Evolutionary conservation across 108 stramenopile species (phyloP).

Genomic region (Skeletonema grethae): DNA sequence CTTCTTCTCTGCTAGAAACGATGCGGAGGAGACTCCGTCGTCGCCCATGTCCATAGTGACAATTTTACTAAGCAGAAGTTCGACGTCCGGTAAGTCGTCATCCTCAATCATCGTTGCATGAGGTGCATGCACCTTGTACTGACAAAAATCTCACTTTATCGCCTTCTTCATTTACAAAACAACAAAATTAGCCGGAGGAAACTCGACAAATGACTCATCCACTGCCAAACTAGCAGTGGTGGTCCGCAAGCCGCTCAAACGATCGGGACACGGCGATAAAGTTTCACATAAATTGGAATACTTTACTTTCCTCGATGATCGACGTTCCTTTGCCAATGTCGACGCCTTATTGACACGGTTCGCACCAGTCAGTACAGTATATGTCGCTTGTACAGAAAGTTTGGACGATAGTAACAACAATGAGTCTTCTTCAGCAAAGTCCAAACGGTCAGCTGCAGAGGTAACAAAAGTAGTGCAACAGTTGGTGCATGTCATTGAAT

Average conservation of each 20-base stretch:
- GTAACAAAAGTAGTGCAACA: conserved; percentile 12
- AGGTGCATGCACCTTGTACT: neutral
- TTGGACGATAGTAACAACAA: neutral
- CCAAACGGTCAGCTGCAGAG: conserved; percentile 14
- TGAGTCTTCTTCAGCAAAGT: neutral
- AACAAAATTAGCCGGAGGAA: conserved; percentile 12
- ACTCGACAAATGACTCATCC: conserved; percentile 27
- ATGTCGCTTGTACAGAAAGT: conserved; percentile 49
- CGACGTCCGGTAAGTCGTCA: conserved; percentile 19
- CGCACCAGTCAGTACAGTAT: conserved; percentile 38
- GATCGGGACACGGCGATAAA: conserved; percentile 40
- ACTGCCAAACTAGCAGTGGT: conserved; percentile 44
- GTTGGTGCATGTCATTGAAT: conserved; percentile 38
- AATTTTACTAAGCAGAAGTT: conserved; percentile 26
- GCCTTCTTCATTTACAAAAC: neutral
- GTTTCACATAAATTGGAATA: conserved; percentile 50
- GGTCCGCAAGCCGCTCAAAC: conserved; percentile 44
- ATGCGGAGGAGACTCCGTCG: neutral
- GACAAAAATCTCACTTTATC: neutral
- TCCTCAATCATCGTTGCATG: neutral
- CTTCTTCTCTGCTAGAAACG: neutral
- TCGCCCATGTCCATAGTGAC: conserved; percentile 23
- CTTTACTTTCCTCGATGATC: conserved; percentile 66
- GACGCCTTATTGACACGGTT: conserved; percentile 65
- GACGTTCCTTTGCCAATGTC: conserved; percentile 58